Conservation (phyloP, 2,329 filamentous ascomycete species). For the Mariannaea sp. region DNA sequence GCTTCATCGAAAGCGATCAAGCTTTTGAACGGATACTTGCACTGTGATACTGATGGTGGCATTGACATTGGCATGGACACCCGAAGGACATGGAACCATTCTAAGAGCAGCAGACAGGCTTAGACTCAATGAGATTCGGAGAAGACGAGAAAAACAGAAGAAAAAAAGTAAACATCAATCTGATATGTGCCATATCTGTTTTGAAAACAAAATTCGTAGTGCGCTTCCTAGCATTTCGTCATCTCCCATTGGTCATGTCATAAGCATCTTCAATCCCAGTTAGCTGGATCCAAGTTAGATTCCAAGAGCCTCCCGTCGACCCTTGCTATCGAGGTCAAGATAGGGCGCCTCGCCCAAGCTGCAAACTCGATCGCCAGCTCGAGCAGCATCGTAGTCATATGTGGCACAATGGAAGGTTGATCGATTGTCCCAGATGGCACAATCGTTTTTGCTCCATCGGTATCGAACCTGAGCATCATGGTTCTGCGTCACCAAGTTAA, state of each 20-base stretch:
- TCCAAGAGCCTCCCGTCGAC: conserved; percentile 46
- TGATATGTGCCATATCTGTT: conserved; percentile 8
- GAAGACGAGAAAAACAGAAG: too few species aligned
- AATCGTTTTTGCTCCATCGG: conserved; percentile 57
- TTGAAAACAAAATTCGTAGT: neutral
- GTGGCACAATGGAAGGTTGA: conserved; percentile 59
- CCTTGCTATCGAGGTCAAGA: conserved; percentile 45
- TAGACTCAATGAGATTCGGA: too few species aligned
- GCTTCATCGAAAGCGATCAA: too few species aligned
- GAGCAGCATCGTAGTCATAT: conserved; percentile 60
- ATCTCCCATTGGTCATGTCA: neutral
- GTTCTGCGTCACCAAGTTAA: conserved; percentile 56
- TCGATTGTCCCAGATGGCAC: conserved; percentile 70
- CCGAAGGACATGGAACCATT: too few species aligned
- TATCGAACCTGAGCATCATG: conserved; percentile 63
- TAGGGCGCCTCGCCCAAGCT: conserved; percentile 52
- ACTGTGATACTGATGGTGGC: too few species aligned
- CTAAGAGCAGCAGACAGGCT: too few species aligned
- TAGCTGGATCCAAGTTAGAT: conserved; percentile 12
- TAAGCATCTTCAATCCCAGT: conserved; percentile 2
- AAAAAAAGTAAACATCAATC: neutral
- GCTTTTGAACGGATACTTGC: too few species aligned
- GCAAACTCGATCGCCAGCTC: conserved; percentile 49
- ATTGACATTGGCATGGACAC: too few species aligned
- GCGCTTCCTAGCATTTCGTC: neutral